phyloP scores from a whole-genome alignment of 805 yeast species.

The Cyberlindnera mississippiensis region DNA sequence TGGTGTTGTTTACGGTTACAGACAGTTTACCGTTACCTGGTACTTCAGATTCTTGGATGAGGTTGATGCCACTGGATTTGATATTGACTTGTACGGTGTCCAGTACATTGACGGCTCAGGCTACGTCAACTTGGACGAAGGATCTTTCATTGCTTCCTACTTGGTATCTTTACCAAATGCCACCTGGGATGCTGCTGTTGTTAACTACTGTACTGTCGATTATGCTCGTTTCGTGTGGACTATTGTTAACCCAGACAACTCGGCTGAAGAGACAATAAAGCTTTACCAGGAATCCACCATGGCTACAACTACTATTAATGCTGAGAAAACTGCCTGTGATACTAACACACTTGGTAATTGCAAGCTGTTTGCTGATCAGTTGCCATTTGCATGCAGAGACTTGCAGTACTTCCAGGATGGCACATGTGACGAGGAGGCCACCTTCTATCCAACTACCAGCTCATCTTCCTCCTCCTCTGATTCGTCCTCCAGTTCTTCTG shows the following conservation, averaged over 20 bases:
- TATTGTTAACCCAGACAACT: not conserved
- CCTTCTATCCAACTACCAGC: not conserved
- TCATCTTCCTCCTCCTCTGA: not conserved
- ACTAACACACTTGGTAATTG: constrained; percentile 9
- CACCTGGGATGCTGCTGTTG: constrained; percentile 2
- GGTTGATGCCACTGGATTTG: constrained; percentile 12
- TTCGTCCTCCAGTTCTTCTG: not conserved
- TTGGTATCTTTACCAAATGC: constrained; percentile 4
- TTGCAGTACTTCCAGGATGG: constrained; percentile 1
- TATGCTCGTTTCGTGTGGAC: constrained; percentile 14
- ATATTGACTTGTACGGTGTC: constrained; percentile 4
- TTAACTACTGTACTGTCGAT: constrained; percentile 11
- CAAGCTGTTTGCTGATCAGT: not conserved
- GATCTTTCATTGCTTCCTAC: constrained; percentile 12
- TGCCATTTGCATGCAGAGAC: constrained; percentile 11
- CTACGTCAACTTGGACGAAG: constrained; percentile 18
- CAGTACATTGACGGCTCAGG: constrained; percentile 8
- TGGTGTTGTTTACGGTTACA: not conserved
- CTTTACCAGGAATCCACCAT: constrained; percentile 9
- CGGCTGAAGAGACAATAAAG: constrained; percentile 3
- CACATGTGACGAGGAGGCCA: too few relatives aligned
- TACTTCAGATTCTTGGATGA: constrained; percentile 13
- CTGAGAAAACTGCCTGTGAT: constrained; percentile 5
- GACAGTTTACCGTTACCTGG: constrained; percentile 17
- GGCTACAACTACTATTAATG: not conserved